phyloP scores from a whole-genome alignment of 2,329 filamentous ascomycete genomes.

The Mariannaea sp. region DNA sequence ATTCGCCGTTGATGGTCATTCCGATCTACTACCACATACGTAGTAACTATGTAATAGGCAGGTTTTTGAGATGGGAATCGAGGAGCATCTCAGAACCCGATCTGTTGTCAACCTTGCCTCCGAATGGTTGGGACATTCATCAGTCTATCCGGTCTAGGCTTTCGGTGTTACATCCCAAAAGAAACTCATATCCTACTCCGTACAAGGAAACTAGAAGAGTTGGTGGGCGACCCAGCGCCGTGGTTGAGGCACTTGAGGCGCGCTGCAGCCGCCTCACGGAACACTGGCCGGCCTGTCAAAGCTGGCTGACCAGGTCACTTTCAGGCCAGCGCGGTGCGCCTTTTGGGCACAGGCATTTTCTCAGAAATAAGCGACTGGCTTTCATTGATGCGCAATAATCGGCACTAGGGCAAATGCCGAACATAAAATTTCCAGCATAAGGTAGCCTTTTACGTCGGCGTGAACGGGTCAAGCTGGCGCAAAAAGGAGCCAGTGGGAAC shows the following conservation, averaged over 20 bases:
- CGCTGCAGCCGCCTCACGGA: conserved; percentile 26
- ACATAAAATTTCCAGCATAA: neutral
- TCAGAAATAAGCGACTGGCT: conserved; percentile 11
- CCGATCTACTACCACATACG: no score
- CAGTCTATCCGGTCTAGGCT: conserved; percentile 10
- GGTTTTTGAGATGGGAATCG: conserved; percentile 28
- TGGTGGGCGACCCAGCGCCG: conserved; percentile 26
- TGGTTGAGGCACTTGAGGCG: conserved; percentile 28
- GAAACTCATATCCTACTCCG: conserved; percentile 16
- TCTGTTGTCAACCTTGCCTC: conserved; percentile 11
- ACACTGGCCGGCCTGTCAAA: conserved; percentile 14
- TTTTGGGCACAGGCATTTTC: conserved; percentile 7
- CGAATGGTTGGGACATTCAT: conserved; percentile 9
- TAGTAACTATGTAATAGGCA: no score
- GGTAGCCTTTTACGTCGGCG: conserved; percentile 7
- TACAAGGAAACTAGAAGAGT: conserved; percentile 10
- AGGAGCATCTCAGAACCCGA: conserved; percentile 15
- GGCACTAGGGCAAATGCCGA: conserved; percentile 15
- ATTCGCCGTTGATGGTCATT: conserved; percentile 18
- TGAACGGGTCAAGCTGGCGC: no score
- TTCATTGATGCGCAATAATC: conserved; percentile 5
- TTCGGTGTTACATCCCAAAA: conserved; percentile 11
- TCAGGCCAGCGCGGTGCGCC: conserved; percentile 21
- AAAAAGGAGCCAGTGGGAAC: neutral
- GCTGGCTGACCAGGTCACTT: conserved; percentile 12